These are phyloP conservation scores for Thoreauomyces humboldtii DNA, from an alignment of 192 early-diverging fungal species.

Conservation along the genomic window DNA sequence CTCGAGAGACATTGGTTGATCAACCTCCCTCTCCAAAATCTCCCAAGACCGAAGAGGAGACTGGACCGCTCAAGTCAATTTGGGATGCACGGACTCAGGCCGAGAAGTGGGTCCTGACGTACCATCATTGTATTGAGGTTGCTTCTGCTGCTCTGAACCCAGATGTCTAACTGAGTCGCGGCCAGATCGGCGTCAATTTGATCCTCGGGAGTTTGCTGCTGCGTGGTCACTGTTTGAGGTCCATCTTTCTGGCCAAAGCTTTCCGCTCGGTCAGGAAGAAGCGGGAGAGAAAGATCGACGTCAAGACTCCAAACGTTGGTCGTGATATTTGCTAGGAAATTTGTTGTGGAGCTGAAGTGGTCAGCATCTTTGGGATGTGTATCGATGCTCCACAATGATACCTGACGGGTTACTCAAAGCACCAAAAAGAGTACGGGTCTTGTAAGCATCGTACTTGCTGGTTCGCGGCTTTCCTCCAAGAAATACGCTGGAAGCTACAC, in stretches of 20 bases:
- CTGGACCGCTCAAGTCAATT: background rate
- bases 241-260: background rate
- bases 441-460: slow-evolving; percentile 3
- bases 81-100: background rate
- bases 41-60: slow-evolving; percentile 13
- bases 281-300: slow-evolving; percentile 6
- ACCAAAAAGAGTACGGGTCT: slow-evolving; percentile 15
- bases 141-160: background rate
- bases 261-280: background rate
- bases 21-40: background rate
- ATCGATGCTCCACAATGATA: background rate
- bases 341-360: background rate
- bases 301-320: slow-evolving; percentile 13
- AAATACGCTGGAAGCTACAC: too few species aligned
- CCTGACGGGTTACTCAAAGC: slow-evolving; percentile 1
- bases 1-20: background rate
- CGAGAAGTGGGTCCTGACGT: background rate
- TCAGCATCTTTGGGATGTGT: background rate
- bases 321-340: background rate
- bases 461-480: background rate
- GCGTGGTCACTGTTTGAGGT: background rate
- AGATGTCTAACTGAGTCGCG: too few species aligned
- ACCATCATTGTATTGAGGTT: background rate
- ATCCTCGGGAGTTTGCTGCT: too few species aligned
- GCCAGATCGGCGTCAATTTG: too few species aligned